Percentiles rank a stretch among this genome's conserved stretches.
Evolutionary conservation across 306 rosid species (phyloP).

Genomic region (Fragaria nilgerrensis): DNA sequence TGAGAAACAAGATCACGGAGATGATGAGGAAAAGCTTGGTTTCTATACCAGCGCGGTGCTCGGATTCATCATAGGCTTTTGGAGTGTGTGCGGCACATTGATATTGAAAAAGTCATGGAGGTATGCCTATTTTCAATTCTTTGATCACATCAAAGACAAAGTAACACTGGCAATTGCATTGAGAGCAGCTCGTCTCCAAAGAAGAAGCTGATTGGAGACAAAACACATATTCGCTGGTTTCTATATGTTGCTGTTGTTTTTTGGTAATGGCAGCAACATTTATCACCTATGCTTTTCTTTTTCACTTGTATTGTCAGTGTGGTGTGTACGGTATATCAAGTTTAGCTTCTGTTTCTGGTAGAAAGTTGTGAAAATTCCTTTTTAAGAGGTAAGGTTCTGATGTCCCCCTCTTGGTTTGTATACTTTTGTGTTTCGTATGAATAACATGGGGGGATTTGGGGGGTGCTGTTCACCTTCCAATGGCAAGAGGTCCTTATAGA

Average conservation of each 20-base stretch:
- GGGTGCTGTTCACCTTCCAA: too few relatives aligned
- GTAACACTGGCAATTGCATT: neutral
- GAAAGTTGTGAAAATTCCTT: too few relatives aligned
- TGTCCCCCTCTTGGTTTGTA: slow-evolving; percentile 4
- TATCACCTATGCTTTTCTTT: neutral
- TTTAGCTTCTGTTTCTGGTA: too few relatives aligned
- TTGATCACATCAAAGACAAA: neutral
- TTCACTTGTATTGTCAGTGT: neutral
- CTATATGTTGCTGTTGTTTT: neutral
- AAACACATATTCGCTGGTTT: too few relatives aligned
- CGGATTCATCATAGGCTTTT: neutral
- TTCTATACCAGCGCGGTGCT: neutral
- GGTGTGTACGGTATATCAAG: neutral
- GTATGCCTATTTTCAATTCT: slow-evolving; percentile 5
- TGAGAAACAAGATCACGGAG: neutral
- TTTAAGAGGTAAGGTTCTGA: neutral
- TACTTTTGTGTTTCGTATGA: neutral
- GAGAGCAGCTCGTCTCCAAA: neutral
- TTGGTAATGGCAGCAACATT: neutral
- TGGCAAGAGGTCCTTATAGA: too few relatives aligned
- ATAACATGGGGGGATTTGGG: neutral
- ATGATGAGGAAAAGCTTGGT: too few relatives aligned
- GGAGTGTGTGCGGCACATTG: neutral
- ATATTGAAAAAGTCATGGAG: slow-evolving; percentile 4
- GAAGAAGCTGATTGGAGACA: neutral